A percentile compares a stretch with the other conserved stretches of the same genome.
phyloP scores from a whole-genome alignment of 306 rosid genomes.

The Cicer chorassanicum region DNA sequence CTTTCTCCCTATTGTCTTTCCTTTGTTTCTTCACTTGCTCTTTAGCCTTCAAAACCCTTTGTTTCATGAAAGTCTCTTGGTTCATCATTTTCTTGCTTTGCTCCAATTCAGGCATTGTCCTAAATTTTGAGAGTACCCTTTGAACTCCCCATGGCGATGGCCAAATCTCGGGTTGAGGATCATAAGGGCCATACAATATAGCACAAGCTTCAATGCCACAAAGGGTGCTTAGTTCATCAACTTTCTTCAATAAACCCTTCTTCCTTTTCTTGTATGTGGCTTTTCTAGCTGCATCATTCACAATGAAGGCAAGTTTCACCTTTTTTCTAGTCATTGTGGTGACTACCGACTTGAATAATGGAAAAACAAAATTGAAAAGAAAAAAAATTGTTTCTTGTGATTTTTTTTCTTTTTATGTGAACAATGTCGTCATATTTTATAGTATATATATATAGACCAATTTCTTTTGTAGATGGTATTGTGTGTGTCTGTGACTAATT shows the following conservation, averaged over 20 bases:
- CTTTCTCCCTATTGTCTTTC: conserved; percentile 39
- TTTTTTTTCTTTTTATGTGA: not conserved
- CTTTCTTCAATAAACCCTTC: conserved; percentile 46
- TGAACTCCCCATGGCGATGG: conserved; percentile 42
- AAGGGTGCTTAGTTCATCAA: conserved; percentile 47
- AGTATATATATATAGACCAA: not conserved
- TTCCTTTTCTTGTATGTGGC: conserved; percentile 50
- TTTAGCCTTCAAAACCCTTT: conserved; percentile 33
- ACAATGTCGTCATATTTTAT: no score
- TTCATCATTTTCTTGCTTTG: conserved; percentile 50
- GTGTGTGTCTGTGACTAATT: not conserved
- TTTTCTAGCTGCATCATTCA: conserved; percentile 42
- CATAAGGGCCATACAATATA: conserved; percentile 42
- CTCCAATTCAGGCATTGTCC: conserved; percentile 31
- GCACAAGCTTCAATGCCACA: conserved; percentile 54
- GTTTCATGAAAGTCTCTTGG: conserved; percentile 39
- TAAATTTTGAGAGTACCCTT: conserved; percentile 30
- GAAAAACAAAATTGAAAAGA: not conserved
- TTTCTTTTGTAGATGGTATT: not conserved
- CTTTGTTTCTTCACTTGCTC: conserved; percentile 32
- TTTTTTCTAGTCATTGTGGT: conserved; percentile 43
- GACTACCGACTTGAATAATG: not conserved
- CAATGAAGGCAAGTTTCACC: conserved; percentile 52
- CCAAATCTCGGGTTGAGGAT: conserved; percentile 47
- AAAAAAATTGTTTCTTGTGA: not conserved